Evolutionary conservation across 768 basidiomycete genomes (phyloP), one percentile per base, ranked within the genome.

Genomic region (Favolaschia claudopus): DNA sequence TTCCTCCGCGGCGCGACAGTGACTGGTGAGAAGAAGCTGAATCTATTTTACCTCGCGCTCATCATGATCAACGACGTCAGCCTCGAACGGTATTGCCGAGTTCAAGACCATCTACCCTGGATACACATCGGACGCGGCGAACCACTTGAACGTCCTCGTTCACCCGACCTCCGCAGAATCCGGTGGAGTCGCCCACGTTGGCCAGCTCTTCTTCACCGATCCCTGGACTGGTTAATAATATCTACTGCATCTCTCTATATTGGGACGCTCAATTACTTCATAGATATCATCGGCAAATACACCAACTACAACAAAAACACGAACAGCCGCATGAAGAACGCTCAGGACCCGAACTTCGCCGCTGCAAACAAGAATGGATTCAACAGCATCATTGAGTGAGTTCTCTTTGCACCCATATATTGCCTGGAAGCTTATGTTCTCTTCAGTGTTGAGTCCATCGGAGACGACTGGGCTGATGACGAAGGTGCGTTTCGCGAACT

Each of bases 161-260:
- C 73, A 74, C 63, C 61, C 66, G 25, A 58, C 67, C 29, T 68
- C 72, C n/a, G 65, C 69, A 19, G 51, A 67, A 24, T 65, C 69
- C n/a, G 70, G 71, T 7, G 45, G 55, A 1, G 66, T 73, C 10
- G 47, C 65, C 12, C 78, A 79, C 61, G 66, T 71, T 38, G 79
- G 79, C 8, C 76, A 75, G 47, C 61, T 79, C 15, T 80, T 77
- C 71, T 79, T 79, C 67, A 71, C 71, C 9, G 77, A 78, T 42
- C 58, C 55, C 19, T 76, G 74, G 75, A 76, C 70, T 28, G 42
- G 65, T 37, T 36, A 33, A 55, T 36, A 10, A 7, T 29, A n/a
- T 19, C 20, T 25, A 7, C 27, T 7, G n/a, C 1, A 22, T 12
- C 8, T 28, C 14, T 10, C n/a, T n/a, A 29, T 42, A 12, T 0